These are phyloP conservation scores for Alopecurus myosuroides DNA, from an alignment of 176 grass and related monocot species.

Conservation along the genomic window DNA sequence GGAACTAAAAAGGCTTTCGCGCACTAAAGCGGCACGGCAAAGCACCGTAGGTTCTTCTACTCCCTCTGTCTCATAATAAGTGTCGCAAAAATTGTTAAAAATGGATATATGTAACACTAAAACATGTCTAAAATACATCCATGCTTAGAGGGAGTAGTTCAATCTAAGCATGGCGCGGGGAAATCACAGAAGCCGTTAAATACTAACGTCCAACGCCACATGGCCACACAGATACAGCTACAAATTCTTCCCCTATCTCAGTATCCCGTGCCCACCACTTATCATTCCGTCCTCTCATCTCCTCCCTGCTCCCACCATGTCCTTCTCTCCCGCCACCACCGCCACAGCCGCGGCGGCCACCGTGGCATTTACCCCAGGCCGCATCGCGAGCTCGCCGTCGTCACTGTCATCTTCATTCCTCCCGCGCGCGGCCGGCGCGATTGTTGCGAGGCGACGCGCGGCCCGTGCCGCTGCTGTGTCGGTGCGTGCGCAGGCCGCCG, in stretches of 20 bases:
- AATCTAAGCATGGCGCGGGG: background rate
- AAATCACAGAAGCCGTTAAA: constrained; percentile 4
- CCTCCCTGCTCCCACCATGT: background rate
- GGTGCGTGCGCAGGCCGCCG: constrained; percentile 23
- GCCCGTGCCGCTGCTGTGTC: background rate
- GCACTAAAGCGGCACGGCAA: too few species aligned
- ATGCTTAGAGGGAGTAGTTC: too few species aligned
- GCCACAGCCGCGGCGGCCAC: background rate
- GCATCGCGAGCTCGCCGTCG: background rate
- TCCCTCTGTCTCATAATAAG: too few species aligned
- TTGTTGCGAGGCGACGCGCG: background rate
- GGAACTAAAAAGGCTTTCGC: too few species aligned
- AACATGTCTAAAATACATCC: too few species aligned
- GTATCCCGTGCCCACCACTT: constrained; percentile 27
- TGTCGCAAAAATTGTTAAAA: too few species aligned
- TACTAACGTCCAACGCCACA: background rate
- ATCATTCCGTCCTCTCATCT: background rate
- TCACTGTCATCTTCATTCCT: background rate
- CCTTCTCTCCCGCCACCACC: constrained; percentile 8
- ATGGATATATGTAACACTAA: too few species aligned
- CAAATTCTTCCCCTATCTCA: constrained; percentile 5
- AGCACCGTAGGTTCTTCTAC: too few species aligned
- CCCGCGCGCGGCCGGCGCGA: background rate
- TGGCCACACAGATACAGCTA: background rate
- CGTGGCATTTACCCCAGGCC: background rate